Conservation (phyloP, 2,329 filamentous ascomycete genomes). For the Fusarium begoniae region DNA sequence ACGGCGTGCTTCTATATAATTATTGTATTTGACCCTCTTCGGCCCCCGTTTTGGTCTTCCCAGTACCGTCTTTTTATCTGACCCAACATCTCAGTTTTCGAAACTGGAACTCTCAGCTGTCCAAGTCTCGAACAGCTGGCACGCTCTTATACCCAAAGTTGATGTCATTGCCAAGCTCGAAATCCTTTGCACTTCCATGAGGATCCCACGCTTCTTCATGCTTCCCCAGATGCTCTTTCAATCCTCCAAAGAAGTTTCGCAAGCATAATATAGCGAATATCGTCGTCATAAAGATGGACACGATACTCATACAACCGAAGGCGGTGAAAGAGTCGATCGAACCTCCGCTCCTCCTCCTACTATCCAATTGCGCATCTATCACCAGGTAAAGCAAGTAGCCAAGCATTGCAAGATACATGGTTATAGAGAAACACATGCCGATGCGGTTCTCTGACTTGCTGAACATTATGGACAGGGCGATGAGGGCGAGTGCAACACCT, state of each 20-base stretch:
- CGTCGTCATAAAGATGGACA: neutral
- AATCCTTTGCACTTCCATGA: neutral
- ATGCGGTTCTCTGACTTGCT: slow-evolving; percentile 1
- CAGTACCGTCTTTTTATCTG: too few species aligned
- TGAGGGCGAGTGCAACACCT: neutral
- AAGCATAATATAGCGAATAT: neutral
- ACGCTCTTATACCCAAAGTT: neutral
- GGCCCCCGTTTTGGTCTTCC: neutral
- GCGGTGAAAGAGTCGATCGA: neutral
- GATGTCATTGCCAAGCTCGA: neutral
- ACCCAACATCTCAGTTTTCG: rapidly evolving
- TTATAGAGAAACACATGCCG: neutral
- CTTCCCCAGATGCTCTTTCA: neutral
- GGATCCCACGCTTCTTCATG: neutral
- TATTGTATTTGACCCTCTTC: rapidly evolving
- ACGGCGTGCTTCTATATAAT: neutral
- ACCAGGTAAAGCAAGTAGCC: neutral
- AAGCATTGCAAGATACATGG: neutral
- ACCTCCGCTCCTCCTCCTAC: rapidly evolving
- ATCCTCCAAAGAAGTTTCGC: neutral
- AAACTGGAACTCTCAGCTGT: neutral
- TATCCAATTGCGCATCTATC: neutral
- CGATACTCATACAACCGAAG: neutral
- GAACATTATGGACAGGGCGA: neutral
- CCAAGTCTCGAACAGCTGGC: neutral